Percentiles rank a stretch among this genome's conserved stretches.
Evolutionary conservation across 495 filamentous ascomycete genomes (phyloP).

Genomic region (Penicillium lividum): DNA sequence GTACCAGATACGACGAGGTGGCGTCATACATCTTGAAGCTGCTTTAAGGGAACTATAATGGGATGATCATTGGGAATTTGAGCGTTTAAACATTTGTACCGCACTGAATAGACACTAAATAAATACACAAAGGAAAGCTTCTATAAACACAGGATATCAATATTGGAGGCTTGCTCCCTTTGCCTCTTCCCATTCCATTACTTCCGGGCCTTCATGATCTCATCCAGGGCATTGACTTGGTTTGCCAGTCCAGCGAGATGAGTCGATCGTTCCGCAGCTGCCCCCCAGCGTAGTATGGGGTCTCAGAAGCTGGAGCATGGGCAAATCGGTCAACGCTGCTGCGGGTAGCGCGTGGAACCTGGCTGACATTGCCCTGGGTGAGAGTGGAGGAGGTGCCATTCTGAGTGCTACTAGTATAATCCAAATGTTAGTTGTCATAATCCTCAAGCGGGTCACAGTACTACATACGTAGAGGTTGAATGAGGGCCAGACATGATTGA

Average conservation of each 20-base stretch:
- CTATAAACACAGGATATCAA: conserved; percentile 10
- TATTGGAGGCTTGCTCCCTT: not conserved
- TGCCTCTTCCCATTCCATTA: not conserved
- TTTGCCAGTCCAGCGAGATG: conserved; percentile 36
- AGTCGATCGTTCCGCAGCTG: conserved; percentile 35
- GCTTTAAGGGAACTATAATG: conserved; percentile 22
- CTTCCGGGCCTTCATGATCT: conserved; percentile 31
- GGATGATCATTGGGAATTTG: not conserved
- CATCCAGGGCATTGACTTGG: conserved; percentile 38
- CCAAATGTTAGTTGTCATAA: conserved; percentile 15
- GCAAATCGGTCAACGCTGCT: conserved; percentile 35
- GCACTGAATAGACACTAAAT: conserved; percentile 17
- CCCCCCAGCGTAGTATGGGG: conserved; percentile 42
- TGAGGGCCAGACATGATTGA: conserved; percentile 19
- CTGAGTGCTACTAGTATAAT: conserved; percentile 5
- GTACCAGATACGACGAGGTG: conserved; percentile 53
- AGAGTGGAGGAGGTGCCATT: conserved; percentile 27
- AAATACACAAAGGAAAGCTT: conserved; percentile 31
- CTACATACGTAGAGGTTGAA: conserved; percentile 17
- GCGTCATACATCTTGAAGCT: conserved; percentile 46
- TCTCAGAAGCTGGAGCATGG: conserved; percentile 35
- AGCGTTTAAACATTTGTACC: not conserved
- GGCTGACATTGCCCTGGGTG: conserved; percentile 35
- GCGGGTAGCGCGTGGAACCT: conserved; percentile 30
- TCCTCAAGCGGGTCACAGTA: not conserved